phyloP scores from a whole-genome alignment of 768 basidiomycete genomes.

The Kwoniella mangroviensis region DNA sequence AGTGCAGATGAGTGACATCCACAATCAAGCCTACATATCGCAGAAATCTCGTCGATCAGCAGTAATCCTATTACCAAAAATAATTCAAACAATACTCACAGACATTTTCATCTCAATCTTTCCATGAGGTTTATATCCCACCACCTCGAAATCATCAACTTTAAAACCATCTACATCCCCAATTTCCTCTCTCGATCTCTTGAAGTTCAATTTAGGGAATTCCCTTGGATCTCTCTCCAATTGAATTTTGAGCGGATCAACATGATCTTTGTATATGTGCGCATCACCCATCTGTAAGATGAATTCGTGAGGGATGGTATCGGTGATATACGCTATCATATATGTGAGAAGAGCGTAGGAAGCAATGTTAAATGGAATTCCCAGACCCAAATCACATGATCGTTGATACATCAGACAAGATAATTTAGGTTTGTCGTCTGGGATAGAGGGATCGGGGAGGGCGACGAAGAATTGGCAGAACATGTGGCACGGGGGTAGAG shows the following conservation, averaged over 20 bases:
- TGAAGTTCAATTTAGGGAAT: constrained; percentile 82
- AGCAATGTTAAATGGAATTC: constrained; percentile 98
- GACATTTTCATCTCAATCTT: constrained; percentile 96
- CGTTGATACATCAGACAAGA: constrained; percentile 98
- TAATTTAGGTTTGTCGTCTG: constrained; percentile 64
- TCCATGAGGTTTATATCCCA: constrained; percentile 82
- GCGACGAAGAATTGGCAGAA: constrained; percentile 99
- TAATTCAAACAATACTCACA: constrained; percentile 54
- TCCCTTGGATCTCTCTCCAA: constrained; percentile 74
- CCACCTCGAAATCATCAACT: constrained; percentile 79
- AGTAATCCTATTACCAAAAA: background rate
- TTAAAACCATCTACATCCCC: constrained; percentile 78
- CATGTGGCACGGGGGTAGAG: constrained; percentile 97
- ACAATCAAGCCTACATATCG: too few relatives aligned
- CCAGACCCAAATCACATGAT: constrained; percentile 94
- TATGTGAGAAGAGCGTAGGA: constrained; percentile 96
- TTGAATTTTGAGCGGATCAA: constrained; percentile 82
- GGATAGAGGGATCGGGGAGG: constrained; percentile 66
- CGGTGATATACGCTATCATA: constrained; percentile 93
- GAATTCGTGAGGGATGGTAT: constrained; percentile 83
- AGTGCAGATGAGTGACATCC: too few relatives aligned
- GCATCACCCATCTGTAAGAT: constrained; percentile 97
- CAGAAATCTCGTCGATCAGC: background rate
- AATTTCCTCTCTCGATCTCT: constrained; percentile 64
- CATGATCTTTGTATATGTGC: constrained; percentile 91